Evolutionary conservation across 2,329 filamentous ascomycete genomes (phyloP).

Genomic region (Pseudogymnoascus sp.): DNA sequence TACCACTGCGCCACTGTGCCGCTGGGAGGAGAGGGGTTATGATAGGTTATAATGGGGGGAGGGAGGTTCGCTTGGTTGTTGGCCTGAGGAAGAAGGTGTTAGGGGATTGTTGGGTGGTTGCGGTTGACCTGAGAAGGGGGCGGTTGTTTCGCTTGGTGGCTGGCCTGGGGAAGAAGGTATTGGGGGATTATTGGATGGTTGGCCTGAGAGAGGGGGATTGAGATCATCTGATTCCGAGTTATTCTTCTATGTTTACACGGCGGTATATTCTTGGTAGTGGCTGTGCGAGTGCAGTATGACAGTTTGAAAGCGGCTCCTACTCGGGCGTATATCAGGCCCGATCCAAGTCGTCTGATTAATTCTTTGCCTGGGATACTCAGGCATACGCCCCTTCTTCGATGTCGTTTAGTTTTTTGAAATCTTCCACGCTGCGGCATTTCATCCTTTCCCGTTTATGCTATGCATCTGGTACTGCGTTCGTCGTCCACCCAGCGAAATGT

Average conservation of each 20-base stretch:
- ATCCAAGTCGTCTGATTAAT: too few species aligned
- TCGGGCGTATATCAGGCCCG: too few species aligned
- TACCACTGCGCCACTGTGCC: constrained; percentile 6
- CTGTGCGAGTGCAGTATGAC: not conserved
- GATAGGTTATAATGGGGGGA: not conserved
- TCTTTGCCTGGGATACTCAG: too few species aligned
- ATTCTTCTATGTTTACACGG: not conserved
- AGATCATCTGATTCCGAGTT: not conserved
- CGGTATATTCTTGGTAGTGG: not conserved
- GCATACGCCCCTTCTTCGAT: too few species aligned
- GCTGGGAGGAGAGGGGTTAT: not conserved
- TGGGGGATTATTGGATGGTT: too few species aligned
- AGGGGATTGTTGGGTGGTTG: not conserved
- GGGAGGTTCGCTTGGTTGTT: not conserved
- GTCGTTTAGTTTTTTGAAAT: too few species aligned
- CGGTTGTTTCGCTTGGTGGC: too few species aligned
- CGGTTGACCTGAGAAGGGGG: not conserved
- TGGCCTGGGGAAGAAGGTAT: too few species aligned
- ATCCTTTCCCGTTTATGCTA: not conserved
- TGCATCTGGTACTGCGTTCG: not conserved
- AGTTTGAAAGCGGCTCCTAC: too few species aligned
- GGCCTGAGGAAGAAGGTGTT: not conserved
- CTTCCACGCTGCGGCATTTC: too few species aligned
- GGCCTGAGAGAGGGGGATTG: not conserved
- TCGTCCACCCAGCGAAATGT: not conserved